Evolutionary conservation across 2,329 filamentous ascomycete species (phyloP).

Genomic region (Colletotrichum higginsianum): DNA sequence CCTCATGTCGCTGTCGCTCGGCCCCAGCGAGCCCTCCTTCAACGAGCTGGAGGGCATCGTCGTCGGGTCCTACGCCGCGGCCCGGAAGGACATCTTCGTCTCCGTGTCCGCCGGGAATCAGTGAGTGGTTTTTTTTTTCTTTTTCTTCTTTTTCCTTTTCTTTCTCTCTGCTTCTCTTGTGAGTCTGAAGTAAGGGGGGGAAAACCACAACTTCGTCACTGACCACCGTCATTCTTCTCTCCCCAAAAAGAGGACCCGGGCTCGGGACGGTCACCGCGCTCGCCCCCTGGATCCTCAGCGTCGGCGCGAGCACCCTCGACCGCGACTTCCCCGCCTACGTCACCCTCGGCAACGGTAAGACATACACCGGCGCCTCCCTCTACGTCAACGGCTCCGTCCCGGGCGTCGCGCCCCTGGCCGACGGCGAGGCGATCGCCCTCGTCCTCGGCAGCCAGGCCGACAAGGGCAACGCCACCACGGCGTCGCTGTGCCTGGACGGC

Average conservation of each 20-base stretch:
- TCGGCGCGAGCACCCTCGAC: slow-evolving; percentile 34
- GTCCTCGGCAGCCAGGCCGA: not conserved
- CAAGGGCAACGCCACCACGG: slow-evolving; percentile 8
- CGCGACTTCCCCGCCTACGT: slow-evolving; percentile 28
- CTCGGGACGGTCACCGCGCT: not conserved
- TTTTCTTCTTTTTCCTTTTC: too few relatives aligned
- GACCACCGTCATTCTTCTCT: not conserved
- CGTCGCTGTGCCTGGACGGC: not conserved
- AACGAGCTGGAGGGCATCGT: not conserved
- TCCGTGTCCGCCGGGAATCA: slow-evolving; percentile 9
- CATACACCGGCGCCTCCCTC: slow-evolving; percentile 24
- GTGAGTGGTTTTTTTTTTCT: not conserved
- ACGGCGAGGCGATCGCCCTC: slow-evolving; percentile 17
- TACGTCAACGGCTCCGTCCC: slow-evolving; percentile 23
- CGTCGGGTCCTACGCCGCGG: slow-evolving; percentile 17
- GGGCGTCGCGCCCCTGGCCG: slow-evolving; percentile 11
- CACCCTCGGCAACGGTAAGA: slow-evolving; percentile 29
- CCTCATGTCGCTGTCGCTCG: slow-evolving; percentile 27
- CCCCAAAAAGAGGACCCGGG: not conserved
- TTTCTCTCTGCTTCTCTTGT: not conserved
- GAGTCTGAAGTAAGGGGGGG: too few relatives aligned
- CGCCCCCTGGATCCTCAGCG: slow-evolving; percentile 26
- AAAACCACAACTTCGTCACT: not conserved
- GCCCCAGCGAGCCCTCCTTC: not conserved
- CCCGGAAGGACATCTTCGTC: slow-evolving; percentile 26